Evolutionary conservation across 108 stramenopile species (phyloP).

Genomic region (Schizochytrium sp.): DNA sequence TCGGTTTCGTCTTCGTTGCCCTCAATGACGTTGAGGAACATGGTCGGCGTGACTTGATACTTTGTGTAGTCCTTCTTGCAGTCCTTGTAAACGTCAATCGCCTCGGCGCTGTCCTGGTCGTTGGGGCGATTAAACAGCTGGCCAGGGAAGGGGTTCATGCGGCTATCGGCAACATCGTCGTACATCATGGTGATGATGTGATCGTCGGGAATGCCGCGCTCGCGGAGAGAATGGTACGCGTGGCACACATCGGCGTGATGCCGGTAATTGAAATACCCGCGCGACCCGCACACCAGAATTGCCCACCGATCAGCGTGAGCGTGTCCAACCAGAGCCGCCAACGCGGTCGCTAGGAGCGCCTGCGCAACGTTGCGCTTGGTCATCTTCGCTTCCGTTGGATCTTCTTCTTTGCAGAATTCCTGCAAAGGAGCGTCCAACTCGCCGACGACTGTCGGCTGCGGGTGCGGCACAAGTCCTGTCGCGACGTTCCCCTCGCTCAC

Average conservation of each 20-base stretch:
- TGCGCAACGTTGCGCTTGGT: too few species aligned
- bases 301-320: neutral
- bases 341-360: neutral
- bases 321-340: neutral
- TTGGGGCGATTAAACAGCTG: slow-evolving; percentile 36
- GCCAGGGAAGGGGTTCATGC: slow-evolving; percentile 32
- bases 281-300: neutral
- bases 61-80: slow-evolving; percentile 29
- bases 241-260: slow-evolving; percentile 26
- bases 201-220: slow-evolving; percentile 29
- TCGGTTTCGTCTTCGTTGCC: slow-evolving; percentile 21
- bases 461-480: too few species aligned
- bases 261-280: slow-evolving; percentile 11
- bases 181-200: slow-evolving; percentile 37
- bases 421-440: too few species aligned
- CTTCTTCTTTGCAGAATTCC: too few species aligned
- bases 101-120: slow-evolving; percentile 1
- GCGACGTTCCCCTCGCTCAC: too few species aligned
- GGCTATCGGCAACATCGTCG: slow-evolving; percentile 28
- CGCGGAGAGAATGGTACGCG: slow-evolving; percentile 31
- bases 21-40: slow-evolving; percentile 34
- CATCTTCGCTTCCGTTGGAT: too few species aligned
- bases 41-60: slow-evolving; percentile 23
- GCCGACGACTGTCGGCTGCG: too few species aligned
- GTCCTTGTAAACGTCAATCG: slow-evolving; percentile 24